Evolutionary conservation across 2,329 filamentous ascomycete species (phyloP), one percentile per base, ranked within the genome.

Genomic region (Colletotrichum tofieldiae): DNA sequence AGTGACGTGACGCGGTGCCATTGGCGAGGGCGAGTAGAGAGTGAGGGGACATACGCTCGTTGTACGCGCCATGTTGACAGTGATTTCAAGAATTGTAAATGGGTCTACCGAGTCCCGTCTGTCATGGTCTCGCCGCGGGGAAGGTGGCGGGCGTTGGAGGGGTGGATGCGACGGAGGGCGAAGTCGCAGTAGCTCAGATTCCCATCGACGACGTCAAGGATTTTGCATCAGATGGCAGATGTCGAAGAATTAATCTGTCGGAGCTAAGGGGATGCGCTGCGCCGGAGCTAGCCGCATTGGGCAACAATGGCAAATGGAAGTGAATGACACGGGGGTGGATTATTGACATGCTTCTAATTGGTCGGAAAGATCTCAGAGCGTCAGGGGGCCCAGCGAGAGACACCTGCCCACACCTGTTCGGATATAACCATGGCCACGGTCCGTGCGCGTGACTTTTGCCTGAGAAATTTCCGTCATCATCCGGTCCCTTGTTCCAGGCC

Each of bases 101-200:
- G 39, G 26, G 32, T 18, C 20, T 51, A 41, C 39, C 23, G 47
- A 54, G 32, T 64, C 37, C 39, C 52, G 67, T 41, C 65, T 32
- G 58, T 52, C 69, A 72, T 72, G 59, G 32, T 69, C 69, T 60
- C 37, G 45, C 39, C 59, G 69, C 39, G 52, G 39, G n/a, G 45
- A 26, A n/a, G 9, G 37, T 39, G 35, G 39, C 59, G 16, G 39
- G 52, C 43, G 75, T 78, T 81, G 68, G 83, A 81, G 61, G 78
- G 76, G 77, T 83, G 83, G 58, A 82, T 78, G 71, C 79, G 81
- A 74, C 79, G 78, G 82, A 84, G 62, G 3, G 29, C 8, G 26
- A 41, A 35, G 11, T 55, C 3, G 47, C 11, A 18, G 3, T 41
- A 58, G 37, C 26, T 64, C 66, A 47, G 39, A 14, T 20, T 37